These are phyloP conservation scores for Pseudotulostoma volvatum DNA, from an alignment of 495 filamentous ascomycete genomes.

Conservation along the genomic window DNA sequence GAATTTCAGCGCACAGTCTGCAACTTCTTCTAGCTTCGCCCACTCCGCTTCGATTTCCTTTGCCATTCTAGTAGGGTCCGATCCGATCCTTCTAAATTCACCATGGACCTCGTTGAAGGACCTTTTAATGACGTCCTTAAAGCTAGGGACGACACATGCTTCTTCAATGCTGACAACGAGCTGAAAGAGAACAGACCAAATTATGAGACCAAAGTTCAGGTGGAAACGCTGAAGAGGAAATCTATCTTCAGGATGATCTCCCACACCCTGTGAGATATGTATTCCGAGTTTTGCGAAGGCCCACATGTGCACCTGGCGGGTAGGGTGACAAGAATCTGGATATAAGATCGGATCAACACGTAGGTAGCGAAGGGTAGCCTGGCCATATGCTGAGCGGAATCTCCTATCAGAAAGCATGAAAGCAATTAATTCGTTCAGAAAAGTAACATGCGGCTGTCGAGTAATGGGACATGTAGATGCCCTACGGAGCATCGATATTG, in stretches of 20 bases:
- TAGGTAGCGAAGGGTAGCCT: constrained; percentile 22
- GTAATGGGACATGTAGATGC: constrained; percentile 16
- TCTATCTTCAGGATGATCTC: too few species aligned
- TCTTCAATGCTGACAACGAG: constrained; percentile 22
- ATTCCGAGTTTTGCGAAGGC: constrained; percentile 22
- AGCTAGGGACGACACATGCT: constrained; percentile 22
- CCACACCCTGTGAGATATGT: constrained; percentile 18
- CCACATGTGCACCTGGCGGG: constrained; percentile 29
- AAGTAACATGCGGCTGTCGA: constrained; percentile 24
- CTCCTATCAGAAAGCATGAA: constrained; percentile 15
- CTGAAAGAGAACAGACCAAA: constrained; percentile 25
- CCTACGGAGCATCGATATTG: constrained; percentile 12
- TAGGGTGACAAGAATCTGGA: constrained; percentile 19
- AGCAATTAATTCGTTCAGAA: constrained; percentile 24
- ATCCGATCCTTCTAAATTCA: not conserved
- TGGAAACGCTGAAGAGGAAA: constrained; percentile 7
- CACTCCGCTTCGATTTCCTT: constrained; percentile 16
- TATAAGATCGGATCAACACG: constrained; percentile 24
- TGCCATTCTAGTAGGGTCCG: not conserved
- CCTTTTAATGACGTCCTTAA: constrained; percentile 15
- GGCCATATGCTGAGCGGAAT: constrained; percentile 20
- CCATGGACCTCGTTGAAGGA: not conserved
- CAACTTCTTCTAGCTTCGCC: constrained; percentile 20
- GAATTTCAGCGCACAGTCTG: constrained; percentile 12
- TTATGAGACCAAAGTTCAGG: constrained; percentile 19